Percentiles rank a stretch among this genome's conserved stretches.
These are phyloP conservation scores for Fusarium zealandicum DNA, from an alignment of 2,329 filamentous ascomycete species.

Conservation along the genomic window DNA sequence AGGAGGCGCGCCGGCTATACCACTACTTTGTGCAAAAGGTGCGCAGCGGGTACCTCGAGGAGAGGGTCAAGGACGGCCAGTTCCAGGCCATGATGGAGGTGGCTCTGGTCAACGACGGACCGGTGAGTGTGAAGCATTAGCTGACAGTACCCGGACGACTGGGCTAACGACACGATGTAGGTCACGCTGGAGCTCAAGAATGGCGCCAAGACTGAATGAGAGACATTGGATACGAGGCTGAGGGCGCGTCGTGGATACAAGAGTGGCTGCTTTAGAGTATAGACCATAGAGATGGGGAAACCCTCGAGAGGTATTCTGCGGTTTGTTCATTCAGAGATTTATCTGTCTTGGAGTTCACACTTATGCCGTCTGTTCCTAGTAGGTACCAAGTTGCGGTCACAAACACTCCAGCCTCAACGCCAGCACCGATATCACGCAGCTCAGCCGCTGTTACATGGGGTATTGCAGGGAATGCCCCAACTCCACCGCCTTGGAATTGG, in stretches of 20 bases:
- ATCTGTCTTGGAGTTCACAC: too few species aligned
- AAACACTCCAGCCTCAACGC: too few species aligned
- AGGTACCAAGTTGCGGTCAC: too few species aligned
- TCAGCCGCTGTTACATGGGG: too few species aligned
- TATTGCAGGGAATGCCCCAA: too few species aligned
- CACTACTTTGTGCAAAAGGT: conserved; percentile 83
- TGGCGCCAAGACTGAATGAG: conserved; percentile 28
- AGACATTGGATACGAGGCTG: conserved; percentile 5
- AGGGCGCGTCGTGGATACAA: not conserved
- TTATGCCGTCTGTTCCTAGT: too few species aligned
- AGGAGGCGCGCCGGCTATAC: conserved; percentile 83
- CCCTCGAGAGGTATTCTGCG: too few species aligned
- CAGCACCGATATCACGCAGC: too few species aligned
- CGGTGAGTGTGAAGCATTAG: conserved; percentile 56
- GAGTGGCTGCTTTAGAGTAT: conserved; percentile 3
- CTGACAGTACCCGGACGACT: not conserved
- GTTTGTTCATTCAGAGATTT: too few species aligned
- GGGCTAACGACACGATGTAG: conserved; percentile 13
- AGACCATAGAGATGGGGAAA: not conserved
- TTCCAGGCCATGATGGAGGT: conserved; percentile 99
- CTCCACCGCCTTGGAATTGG: too few species aligned
- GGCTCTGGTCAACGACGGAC: conserved; percentile 84
- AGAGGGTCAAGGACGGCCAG: conserved; percentile 89
- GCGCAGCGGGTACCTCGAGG: conserved; percentile 71
- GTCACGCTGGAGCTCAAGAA: conserved; percentile 41